Percentiles rank a stretch among this genome's conserved stretches.
These are phyloP conservation scores for Fagus crenata DNA, from an alignment of 306 rosid genomes.

Conservation along the genomic window DNA sequence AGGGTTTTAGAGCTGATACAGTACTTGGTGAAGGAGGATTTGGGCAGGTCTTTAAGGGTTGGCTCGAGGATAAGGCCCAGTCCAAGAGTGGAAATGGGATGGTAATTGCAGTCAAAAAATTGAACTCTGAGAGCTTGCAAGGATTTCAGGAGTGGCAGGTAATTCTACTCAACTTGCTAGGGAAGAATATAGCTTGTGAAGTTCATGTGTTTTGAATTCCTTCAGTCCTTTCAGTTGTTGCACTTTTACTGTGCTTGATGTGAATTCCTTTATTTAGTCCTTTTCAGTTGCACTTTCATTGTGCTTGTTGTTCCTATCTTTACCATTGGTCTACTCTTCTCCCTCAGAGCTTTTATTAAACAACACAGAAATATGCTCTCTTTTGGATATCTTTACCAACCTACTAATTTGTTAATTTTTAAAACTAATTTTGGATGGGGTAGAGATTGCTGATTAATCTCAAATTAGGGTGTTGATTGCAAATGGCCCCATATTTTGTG, in stretches of 20 bases:
- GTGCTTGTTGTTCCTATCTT: neutral
- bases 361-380: neutral
- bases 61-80: slow-evolving; percentile 70
- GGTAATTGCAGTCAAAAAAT: slow-evolving; percentile 81
- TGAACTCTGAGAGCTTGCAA: slow-evolving; percentile 86
- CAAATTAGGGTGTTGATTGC: no score
- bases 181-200: neutral
- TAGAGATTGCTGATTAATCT: no score
- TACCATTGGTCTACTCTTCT: slow-evolving; percentile 1
- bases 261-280: neutral
- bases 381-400: neutral
- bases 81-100: slow-evolving; percentile 54
- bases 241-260: neutral
- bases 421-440: no score
- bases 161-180: slow-evolving; percentile 22
- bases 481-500: no score
- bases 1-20: slow-evolving; percentile 69
- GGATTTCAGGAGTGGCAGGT: slow-evolving; percentile 96
- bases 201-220: neutral
- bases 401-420: no score
- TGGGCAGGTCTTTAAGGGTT: slow-evolving; percentile 87
- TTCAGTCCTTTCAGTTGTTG: neutral
- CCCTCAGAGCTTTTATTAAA: neutral
- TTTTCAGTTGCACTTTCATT: neutral
- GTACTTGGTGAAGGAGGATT: slow-evolving; percentile 97